Conservation (phyloP, 2,329 filamentous ascomycete genomes). For the Monilinia fructicola region DNA sequence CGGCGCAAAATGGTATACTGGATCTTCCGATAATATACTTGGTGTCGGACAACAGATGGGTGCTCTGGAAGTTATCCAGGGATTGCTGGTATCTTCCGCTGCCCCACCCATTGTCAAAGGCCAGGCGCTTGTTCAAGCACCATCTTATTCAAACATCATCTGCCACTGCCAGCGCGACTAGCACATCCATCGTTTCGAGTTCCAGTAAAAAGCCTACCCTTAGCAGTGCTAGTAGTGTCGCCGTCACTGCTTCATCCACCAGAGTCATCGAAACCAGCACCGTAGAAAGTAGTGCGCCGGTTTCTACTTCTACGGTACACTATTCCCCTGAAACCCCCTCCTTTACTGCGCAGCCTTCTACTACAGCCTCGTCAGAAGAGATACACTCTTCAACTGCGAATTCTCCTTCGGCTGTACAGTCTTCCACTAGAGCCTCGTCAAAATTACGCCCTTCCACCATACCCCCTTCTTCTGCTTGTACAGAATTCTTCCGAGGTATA, state of each 20-base stretch:
- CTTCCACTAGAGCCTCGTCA: background rate
- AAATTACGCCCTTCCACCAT: background rate
- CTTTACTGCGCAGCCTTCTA: background rate
- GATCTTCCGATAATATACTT: conserved; percentile 53
- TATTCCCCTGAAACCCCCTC: background rate
- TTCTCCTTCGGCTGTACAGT: background rate
- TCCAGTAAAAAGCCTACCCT: background rate
- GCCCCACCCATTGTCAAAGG: conserved; percentile 25
- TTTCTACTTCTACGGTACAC: conserved; percentile 1
- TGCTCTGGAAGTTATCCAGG: conserved; percentile 63
- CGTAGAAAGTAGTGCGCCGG: conserved; percentile 1
- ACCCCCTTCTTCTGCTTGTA: background rate
- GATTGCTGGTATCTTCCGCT: conserved; percentile 50
- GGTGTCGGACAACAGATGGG: conserved; percentile 65
- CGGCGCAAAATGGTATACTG: conserved; percentile 60
- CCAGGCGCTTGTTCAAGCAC: conserved; percentile 25
- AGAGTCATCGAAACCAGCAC: background rate
- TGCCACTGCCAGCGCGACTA: background rate
- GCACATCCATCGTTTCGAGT: background rate
- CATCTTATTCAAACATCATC: background rate
- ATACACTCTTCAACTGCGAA: background rate
- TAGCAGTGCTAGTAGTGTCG: background rate
- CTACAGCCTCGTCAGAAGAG: background rate
- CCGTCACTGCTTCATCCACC: background rate
- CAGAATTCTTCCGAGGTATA: too few species aligned